phyloP scores from a whole-genome alignment of 2,329 filamentous ascomycete genomes.

The Pseudocercospora ulei region DNA sequence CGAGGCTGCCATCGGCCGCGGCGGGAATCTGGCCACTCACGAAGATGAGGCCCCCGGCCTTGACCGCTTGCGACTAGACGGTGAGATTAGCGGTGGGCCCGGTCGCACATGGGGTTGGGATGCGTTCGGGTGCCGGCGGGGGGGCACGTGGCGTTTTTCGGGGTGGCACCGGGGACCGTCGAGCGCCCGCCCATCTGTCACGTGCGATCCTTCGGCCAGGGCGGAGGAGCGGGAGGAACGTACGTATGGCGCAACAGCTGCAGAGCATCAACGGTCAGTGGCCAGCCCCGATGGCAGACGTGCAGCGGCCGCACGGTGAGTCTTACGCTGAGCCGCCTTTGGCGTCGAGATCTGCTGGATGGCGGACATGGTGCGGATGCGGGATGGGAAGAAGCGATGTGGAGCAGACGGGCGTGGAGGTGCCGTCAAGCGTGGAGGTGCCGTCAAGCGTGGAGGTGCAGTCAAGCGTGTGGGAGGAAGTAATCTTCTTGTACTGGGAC shows the following conservation, averaged over 20 bases:
- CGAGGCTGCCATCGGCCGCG: conserved; percentile 51
- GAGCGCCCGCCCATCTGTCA: background rate
- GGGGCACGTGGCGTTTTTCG: conserved; percentile 1
- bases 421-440: background rate
- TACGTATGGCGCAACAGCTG: conserved; percentile 8
- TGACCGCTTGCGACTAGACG: conserved; percentile 50
- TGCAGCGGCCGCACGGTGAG: background rate
- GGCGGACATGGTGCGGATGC: conserved; percentile 35
- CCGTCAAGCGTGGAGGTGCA: background rate
- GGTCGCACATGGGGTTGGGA: background rate
- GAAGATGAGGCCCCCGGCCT: conserved; percentile 57
- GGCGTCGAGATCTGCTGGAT: conserved; percentile 39
- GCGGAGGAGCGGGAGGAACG: background rate
- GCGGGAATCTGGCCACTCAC: conserved; percentile 70
- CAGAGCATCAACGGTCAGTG: background rate
- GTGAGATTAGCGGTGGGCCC: background rate
- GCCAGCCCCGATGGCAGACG: background rate
- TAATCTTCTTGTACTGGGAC: background rate
- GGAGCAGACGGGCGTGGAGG: background rate
- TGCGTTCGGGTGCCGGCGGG: conserved; percentile 4
- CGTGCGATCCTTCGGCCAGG: conserved; percentile 4
- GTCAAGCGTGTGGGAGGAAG: background rate
- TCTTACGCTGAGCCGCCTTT: conserved; percentile 40
- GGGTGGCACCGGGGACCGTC: conserved; percentile 6
- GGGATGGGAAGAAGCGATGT: background rate